Conservation (phyloP, 768 basidiomycete genomes). For the Lentinula edodes region DNA sequence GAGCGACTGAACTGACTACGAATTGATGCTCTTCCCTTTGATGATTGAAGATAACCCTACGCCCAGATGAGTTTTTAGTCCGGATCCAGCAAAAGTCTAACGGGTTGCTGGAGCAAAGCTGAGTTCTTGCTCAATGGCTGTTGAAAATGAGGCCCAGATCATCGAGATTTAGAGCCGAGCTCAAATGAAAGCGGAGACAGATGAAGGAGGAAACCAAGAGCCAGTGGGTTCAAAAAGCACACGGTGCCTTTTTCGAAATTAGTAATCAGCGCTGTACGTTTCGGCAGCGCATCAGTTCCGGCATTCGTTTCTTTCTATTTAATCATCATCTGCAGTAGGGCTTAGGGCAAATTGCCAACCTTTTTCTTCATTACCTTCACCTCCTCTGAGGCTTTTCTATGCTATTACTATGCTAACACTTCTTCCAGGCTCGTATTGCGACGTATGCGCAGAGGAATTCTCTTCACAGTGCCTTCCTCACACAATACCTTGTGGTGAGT, state of each 20-base stretch:
- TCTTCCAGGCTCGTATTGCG: constrained; percentile 77
- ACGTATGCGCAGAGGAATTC: constrained; percentile 87
- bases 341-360: constrained; percentile 8
- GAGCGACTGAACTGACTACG: background rate
- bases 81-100: background rate
- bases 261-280: background rate
- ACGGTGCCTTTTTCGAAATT: background rate
- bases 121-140: background rate
- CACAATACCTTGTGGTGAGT: constrained; percentile 76
- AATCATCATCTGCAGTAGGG: constrained; percentile 1
- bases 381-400: constrained; percentile 32
- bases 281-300: background rate
- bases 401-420: constrained; percentile 70
- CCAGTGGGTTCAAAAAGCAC: background rate
- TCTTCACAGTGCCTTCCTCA: constrained; percentile 69
- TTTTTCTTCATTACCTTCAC: constrained; percentile 24
- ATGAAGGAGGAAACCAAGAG: background rate
- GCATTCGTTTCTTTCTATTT: background rate
- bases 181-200: background rate
- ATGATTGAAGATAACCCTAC: background rate
- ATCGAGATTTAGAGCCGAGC: background rate
- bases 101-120: background rate
- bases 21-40: background rate
- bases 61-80: background rate
- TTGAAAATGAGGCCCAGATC: background rate